Conservation (phyloP, 495 filamentous ascomycete genomes). For the Talaromyces liani region DNA sequence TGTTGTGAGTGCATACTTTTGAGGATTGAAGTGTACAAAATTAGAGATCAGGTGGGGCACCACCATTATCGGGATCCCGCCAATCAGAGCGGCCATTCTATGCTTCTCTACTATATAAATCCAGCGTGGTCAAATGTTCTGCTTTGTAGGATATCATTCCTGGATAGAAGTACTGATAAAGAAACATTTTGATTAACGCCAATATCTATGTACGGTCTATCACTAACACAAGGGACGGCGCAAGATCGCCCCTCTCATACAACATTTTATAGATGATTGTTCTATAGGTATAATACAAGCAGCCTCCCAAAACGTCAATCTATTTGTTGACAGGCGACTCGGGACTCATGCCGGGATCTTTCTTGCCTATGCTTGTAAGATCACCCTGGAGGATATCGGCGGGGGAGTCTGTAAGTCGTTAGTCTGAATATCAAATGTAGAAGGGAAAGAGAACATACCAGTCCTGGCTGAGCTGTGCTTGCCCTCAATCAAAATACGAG, state of each 20-base stretch:
- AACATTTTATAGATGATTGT: background rate
- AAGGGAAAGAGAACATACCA: conserved; percentile 33
- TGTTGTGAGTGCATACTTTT: background rate
- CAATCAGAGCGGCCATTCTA: background rate
- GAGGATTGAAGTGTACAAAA: background rate
- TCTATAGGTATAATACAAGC: conserved; percentile 5
- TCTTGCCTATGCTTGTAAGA: conserved; percentile 11
- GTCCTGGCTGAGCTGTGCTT: conserved; percentile 71
- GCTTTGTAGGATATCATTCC: no score
- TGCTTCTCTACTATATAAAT: no score
- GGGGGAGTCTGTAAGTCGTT: conserved; percentile 43
- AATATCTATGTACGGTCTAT: conserved; percentile 1
- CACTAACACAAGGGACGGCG: background rate
- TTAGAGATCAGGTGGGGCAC: background rate
- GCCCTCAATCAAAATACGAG: conserved; percentile 60
- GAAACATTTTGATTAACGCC: background rate
- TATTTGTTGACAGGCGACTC: conserved; percentile 43
- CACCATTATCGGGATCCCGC: background rate
- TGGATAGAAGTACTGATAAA: background rate
- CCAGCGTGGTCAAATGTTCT: no score
- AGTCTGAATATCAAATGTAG: conserved; percentile 12
- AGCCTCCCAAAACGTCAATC: conserved; percentile 2
- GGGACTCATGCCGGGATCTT: conserved; percentile 28
- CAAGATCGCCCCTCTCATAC: background rate
- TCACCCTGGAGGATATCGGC: conserved; percentile 49